Conservation (phyloP, 1,284 basidiomycete species). For the Xanthoconium separans region DNA sequence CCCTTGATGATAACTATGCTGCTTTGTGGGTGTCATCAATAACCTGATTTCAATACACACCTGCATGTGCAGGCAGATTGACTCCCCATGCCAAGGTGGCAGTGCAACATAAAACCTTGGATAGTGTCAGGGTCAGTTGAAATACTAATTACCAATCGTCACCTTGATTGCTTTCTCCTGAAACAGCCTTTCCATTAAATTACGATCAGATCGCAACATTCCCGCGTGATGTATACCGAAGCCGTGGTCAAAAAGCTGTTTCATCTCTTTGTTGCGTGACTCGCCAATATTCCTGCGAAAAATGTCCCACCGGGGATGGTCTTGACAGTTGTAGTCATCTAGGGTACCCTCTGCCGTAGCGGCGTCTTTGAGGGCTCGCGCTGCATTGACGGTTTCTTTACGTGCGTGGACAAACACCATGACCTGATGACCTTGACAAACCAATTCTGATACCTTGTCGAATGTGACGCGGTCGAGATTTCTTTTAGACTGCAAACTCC, state of each 20-base stretch:
- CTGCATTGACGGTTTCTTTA: conserved; percentile 97
- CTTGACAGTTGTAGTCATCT: conserved; percentile 79
- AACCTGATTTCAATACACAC: conserved; percentile 39
- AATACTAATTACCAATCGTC: neutral
- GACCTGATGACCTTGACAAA: conserved; percentile 91
- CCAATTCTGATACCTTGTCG: conserved; percentile 85
- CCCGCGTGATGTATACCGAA: conserved; percentile 99
- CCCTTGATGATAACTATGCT: conserved; percentile 91
- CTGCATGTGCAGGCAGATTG: conserved; percentile 97
- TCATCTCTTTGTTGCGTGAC: conserved; percentile 96
- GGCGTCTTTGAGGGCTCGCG: conserved; percentile 82
- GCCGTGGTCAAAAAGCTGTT: conserved; percentile 87
- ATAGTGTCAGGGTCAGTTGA: conserved; percentile 7
- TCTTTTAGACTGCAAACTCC: conserved; percentile 71
- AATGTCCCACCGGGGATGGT: conserved; percentile 73
- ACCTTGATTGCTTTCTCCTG: conserved; percentile 91
- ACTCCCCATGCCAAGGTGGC: conserved; percentile 99
- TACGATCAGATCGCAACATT: conserved; percentile 94
- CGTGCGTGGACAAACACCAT: conserved; percentile 99
- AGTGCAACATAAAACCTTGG: conserved; percentile 95
- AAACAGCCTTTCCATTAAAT: conserved; percentile 96
- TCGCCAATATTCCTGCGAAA: conserved; percentile 80
- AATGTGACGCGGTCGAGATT: conserved; percentile 92
- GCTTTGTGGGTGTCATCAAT: conserved; percentile 12
- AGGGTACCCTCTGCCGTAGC: conserved; percentile 71